These are phyloP conservation scores for Botryotinia narcissicola DNA, from an alignment of 2,329 filamentous ascomycete species.

Conservation along the genomic window DNA sequence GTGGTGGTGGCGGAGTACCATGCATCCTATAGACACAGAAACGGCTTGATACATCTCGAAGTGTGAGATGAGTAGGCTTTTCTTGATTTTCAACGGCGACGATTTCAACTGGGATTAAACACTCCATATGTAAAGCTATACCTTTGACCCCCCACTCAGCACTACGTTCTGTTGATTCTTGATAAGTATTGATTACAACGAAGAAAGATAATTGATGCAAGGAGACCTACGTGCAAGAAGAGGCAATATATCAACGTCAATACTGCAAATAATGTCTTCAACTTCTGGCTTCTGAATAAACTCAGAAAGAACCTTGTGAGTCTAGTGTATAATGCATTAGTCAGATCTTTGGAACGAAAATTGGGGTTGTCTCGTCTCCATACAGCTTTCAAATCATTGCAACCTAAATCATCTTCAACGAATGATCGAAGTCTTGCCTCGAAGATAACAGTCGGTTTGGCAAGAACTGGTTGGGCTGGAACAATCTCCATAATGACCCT, in stretches of 20 bases:
- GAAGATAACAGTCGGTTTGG: constrained; percentile 4
- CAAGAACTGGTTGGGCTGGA: background rate
- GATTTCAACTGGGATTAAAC: constrained; percentile 1
- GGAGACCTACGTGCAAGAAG: background rate
- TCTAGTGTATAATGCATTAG: background rate
- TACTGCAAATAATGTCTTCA: background rate
- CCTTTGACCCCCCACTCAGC: background rate
- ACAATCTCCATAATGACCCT: background rate
- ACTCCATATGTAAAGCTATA: background rate
- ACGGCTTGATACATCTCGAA: background rate
- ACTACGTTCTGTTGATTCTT: background rate
- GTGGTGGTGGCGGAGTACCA: background rate
- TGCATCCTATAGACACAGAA: constrained; percentile 14
- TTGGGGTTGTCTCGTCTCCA: background rate
- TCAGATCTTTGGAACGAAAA: background rate
- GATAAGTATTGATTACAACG: background rate
- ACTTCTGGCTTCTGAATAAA: background rate
- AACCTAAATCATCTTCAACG: background rate
- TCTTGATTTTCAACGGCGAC: background rate
- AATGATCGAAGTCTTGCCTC: background rate
- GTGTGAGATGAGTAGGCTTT: background rate
- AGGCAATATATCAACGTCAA: constrained; percentile 5
- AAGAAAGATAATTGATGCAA: background rate
- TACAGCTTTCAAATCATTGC: background rate
- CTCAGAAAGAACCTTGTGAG: background rate